Percentiles rank a stretch among this genome's conserved stretches.
Conservation (phyloP, 2,329 filamentous ascomycete species). For the Shiraia bambusicola region DNA sequence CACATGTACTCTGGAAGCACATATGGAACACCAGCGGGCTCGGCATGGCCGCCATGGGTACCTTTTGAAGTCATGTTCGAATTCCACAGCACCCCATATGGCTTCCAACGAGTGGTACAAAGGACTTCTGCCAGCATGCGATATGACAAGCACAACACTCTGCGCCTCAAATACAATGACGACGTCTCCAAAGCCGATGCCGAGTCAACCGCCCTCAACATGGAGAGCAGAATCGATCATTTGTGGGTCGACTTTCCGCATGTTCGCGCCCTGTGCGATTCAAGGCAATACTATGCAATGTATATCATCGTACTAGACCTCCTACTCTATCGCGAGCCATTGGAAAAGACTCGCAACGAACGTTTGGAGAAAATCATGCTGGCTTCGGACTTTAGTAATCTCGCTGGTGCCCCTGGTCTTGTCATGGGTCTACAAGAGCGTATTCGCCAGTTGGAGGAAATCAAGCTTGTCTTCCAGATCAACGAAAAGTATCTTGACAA, state of each 20-base stretch:
- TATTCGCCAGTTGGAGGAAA: conserved; percentile 90
- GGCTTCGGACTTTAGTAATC: conserved; percentile 95
- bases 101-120: conserved; percentile 96
- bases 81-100: conserved; percentile 88
- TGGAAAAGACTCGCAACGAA: conserved; percentile 96
- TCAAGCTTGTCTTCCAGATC: conserved; percentile 94
- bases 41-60: conserved; percentile 96
- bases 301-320: conserved; percentile 98
- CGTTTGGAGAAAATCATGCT: conserved; percentile 98
- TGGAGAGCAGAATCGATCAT: conserved; percentile 86
- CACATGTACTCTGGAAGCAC: conserved; percentile 93
- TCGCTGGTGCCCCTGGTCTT: conserved; percentile 90
- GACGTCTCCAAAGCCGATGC: conserved; percentile 72
- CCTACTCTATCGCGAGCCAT: conserved; percentile 90
- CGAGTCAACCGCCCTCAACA: conserved; percentile 53
- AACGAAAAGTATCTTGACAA: conserved; percentile 84
- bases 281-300: conserved; percentile 93
- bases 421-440: conserved; percentile 88
- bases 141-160: conserved; percentile 97
- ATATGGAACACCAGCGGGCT: conserved; percentile 81
- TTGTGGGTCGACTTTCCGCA: conserved; percentile 97
- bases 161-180: conserved; percentile 96
- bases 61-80: conserved; percentile 99
- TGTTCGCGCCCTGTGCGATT: conserved; percentile 92
- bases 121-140: conserved; percentile 92